phyloP scores from a whole-genome alignment of 176 grass and related monocot species.

The Microstegium vimineum region DNA sequence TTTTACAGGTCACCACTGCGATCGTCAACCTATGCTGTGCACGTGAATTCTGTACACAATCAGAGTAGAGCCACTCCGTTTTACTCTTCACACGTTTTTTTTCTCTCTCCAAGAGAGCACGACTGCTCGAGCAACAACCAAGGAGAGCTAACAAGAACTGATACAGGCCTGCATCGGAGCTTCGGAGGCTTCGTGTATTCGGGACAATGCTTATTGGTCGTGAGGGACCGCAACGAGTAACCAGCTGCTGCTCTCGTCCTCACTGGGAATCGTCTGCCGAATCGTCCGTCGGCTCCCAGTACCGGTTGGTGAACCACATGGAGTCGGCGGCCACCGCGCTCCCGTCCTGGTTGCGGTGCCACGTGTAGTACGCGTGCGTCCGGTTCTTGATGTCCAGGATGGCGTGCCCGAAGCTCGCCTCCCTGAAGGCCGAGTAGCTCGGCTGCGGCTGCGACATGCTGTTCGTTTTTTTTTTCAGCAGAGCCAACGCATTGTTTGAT shows the following conservation, averaged over 20 bases:
- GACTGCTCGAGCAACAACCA: not conserved
- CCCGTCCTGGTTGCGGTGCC: conserved; percentile 89
- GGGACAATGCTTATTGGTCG: not conserved
- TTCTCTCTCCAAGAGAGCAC: not conserved
- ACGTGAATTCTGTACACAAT: not conserved
- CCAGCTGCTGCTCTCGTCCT: not conserved
- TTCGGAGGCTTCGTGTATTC: not conserved
- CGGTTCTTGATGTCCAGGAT: conserved; percentile 87
- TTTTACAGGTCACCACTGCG: not conserved
- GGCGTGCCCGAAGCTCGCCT: conserved; percentile 95
- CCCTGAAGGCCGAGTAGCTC: conserved; percentile 88
- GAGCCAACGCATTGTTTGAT: not conserved
- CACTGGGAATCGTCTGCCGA: conserved; percentile 27
- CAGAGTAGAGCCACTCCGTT: not conserved
- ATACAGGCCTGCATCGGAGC: not conserved
- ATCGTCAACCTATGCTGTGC: not conserved
- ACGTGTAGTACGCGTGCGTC: conserved; percentile 82
- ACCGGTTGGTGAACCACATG: conserved; percentile 80
- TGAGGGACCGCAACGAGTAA: not conserved
- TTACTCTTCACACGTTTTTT: not conserved
- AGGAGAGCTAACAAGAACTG: not conserved
- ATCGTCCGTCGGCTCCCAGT: conserved; percentile 56
- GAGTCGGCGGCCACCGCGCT: conserved; percentile 58
- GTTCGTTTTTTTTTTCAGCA: not conserved
- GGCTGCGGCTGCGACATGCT: conserved; percentile 91